These are phyloP conservation scores for Ceratocystis variospora DNA, from an alignment of 2,329 filamentous ascomycete species.

Conservation along the genomic window DNA sequence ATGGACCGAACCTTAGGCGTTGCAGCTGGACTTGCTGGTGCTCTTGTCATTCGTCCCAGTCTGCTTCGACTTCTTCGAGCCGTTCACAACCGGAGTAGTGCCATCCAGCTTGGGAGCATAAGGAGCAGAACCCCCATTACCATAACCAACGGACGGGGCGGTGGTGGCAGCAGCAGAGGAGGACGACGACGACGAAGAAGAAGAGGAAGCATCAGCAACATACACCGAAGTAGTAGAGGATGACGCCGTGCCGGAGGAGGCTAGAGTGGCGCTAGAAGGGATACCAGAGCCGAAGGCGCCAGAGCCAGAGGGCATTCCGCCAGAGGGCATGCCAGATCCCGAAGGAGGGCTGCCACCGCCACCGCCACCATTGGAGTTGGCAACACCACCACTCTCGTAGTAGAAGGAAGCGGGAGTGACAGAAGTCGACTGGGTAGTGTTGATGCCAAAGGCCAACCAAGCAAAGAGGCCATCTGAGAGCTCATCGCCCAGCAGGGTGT, in stretches of 20 bases:
- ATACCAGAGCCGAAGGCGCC: neutral
- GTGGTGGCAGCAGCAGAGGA: neutral
- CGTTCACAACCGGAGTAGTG: neutral
- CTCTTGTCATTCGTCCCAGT: neutral
- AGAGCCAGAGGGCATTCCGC: too few relatives aligned
- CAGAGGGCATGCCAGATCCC: neutral
- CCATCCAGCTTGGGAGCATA: neutral
- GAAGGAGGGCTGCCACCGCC: neutral
- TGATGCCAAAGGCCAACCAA: conserved; percentile 41
- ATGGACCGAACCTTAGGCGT: neutral
- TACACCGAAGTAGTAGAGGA: neutral
- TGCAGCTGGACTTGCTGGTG: neutral
- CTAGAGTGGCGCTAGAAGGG: neutral
- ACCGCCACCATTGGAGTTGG: conserved; percentile 21
- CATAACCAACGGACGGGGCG: neutral
- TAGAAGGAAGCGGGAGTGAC: conserved; percentile 26
- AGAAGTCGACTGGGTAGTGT: conserved; percentile 23
- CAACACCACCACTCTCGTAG: conserved; percentile 26
- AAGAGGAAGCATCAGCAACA: neutral
- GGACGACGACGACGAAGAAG: neutral
- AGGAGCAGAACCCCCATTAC: neutral
- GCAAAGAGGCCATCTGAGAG: conserved; percentile 38
- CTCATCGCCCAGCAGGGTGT: conserved; percentile 40
- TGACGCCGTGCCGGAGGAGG: neutral
- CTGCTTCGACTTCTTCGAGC: neutral